Evolutionary conservation across 768 basidiomycete genomes (phyloP).

Genomic region (Roridomyces roridus): DNA sequence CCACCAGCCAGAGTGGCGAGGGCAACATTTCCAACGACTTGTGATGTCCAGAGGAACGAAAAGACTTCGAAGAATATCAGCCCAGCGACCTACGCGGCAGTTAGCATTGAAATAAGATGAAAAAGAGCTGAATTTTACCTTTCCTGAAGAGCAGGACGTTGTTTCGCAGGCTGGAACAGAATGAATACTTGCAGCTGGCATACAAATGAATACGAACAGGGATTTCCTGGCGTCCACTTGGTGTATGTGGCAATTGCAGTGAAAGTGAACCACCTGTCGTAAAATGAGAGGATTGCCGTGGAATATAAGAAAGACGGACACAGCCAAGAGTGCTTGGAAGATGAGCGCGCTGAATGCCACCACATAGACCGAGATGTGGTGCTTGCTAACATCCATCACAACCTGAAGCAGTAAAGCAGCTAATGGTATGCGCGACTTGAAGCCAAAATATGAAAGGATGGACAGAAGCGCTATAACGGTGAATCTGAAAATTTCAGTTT

Average conservation of each 20-base stretch:
- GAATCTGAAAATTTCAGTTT: conserved; percentile 54
- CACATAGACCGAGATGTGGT: conserved; percentile 81
- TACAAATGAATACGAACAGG: conserved; percentile 48
- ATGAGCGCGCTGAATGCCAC: conserved; percentile 77
- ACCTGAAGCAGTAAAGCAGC: conserved; percentile 81
- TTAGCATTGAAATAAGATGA: too few relatives aligned
- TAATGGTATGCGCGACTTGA: conserved; percentile 75
- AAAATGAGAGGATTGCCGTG: conserved; percentile 8
- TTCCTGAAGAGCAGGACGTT: conserved; percentile 69
- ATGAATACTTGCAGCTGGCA: conserved; percentile 4
- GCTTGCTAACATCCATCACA: conserved; percentile 85
- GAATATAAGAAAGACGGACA: conserved; percentile 52
- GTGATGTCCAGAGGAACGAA: conserved; percentile 87
- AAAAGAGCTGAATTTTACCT: too few relatives aligned
- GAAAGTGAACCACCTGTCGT: conserved; percentile 75
- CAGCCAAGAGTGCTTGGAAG: conserved; percentile 71
- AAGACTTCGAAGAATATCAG: conserved; percentile 81
- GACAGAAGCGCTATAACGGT: conserved; percentile 81
- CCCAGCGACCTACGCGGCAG: too few relatives aligned
- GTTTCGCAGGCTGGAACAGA: conserved; percentile 51
- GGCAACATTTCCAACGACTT: conserved; percentile 80
- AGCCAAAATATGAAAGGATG: conserved; percentile 76
- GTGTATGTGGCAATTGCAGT: conserved; percentile 77
- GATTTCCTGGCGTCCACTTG: conserved; percentile 81
- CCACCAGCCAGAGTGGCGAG: conserved; percentile 81